These are phyloP conservation scores for Cicer arietinum DNA, from an alignment of 306 rosid species.

Conservation along the genomic window DNA sequence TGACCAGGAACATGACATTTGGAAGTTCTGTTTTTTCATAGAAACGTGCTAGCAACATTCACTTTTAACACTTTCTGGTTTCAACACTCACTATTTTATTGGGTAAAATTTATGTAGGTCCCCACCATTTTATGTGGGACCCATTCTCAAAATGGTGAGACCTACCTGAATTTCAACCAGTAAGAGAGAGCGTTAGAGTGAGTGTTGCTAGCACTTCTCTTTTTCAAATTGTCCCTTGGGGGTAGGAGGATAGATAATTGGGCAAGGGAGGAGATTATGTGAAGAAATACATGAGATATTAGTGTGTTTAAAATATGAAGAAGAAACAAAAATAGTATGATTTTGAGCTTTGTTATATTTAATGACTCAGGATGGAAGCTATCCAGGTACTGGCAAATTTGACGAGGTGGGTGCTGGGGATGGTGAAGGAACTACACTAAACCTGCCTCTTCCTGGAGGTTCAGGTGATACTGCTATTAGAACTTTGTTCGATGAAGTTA, in stretches of 20 bases:
- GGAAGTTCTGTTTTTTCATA: conserved; percentile 5
- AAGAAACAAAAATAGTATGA: not conserved
- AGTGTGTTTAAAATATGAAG: conserved; percentile 2
- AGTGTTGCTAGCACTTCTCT: too few species aligned
- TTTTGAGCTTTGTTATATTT: conserved; percentile 25
- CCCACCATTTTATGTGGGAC: too few species aligned
- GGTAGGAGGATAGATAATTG: not conserved
- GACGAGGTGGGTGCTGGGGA: conserved; percentile 77
- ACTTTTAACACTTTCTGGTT: too few species aligned
- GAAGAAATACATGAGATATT: not conserved
- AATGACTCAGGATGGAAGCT: conserved; percentile 80
- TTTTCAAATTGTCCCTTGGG: not conserved
- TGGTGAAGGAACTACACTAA: conserved; percentile 93
- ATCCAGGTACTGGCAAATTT: conserved; percentile 94
- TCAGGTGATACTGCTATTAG: conserved; percentile 84
- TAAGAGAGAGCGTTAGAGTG: too few species aligned
- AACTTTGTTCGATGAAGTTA: conserved; percentile 80
- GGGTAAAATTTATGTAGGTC: too few species aligned
- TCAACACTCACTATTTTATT: too few species aligned
- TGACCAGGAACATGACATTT: not conserved
- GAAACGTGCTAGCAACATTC: too few species aligned
- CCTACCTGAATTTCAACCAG: too few species aligned
- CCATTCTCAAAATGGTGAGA: too few species aligned
- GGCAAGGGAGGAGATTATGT: not conserved
- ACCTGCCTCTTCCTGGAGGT: conserved; percentile 95